phyloP scores from a whole-genome alignment of 768 basidiomycete species.

The Leccinum truebloodii region DNA sequence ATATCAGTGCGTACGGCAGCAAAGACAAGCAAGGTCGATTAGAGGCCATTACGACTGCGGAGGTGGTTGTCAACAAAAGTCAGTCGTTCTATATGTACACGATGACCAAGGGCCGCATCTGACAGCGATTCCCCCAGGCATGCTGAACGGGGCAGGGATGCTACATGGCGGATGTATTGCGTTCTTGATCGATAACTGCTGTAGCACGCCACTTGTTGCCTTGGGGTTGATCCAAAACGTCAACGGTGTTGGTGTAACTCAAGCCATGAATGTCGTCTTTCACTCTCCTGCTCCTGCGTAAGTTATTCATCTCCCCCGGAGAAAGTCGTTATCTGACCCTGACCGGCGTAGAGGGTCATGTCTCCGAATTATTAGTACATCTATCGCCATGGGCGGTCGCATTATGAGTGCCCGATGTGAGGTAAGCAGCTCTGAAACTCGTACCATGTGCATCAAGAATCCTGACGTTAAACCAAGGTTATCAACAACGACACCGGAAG shows the following conservation, averaged over 20 bases:
- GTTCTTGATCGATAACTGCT: constrained; percentile 75
- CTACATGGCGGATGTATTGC: constrained; percentile 75
- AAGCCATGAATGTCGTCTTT: constrained; percentile 68
- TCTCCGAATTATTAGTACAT: constrained; percentile 61
- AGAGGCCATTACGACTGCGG: constrained; percentile 63
- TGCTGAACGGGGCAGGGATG: constrained; percentile 77
- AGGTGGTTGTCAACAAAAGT: constrained; percentile 65
- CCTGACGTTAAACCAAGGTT: constrained; percentile 41
- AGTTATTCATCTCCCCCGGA: constrained; percentile 27
- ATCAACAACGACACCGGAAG: constrained; percentile 58
- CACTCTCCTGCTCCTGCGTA: constrained; percentile 67
- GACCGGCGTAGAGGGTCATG: constrained; percentile 49
- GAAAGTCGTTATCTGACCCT: constrained; percentile 7
- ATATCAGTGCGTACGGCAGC: constrained; percentile 53
- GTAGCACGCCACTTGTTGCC: constrained; percentile 66
- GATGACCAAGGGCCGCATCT: neutral
- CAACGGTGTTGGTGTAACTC: constrained; percentile 76
- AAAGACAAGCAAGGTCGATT: constrained; percentile 49
- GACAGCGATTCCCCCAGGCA: constrained; percentile 41
- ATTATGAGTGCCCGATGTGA: constrained; percentile 75
- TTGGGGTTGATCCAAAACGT: constrained; percentile 58
- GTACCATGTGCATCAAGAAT: neutral
- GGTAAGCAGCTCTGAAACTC: constrained; percentile 39
- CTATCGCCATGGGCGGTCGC: constrained; percentile 64
- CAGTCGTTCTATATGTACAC: constrained; percentile 20